Percentiles rank a stretch among this genome's conserved stretches.
These are phyloP conservation scores for Globisporangium cederbergense DNA, from an alignment of 352 stramenopile genomes.

Conservation along the genomic window DNA sequence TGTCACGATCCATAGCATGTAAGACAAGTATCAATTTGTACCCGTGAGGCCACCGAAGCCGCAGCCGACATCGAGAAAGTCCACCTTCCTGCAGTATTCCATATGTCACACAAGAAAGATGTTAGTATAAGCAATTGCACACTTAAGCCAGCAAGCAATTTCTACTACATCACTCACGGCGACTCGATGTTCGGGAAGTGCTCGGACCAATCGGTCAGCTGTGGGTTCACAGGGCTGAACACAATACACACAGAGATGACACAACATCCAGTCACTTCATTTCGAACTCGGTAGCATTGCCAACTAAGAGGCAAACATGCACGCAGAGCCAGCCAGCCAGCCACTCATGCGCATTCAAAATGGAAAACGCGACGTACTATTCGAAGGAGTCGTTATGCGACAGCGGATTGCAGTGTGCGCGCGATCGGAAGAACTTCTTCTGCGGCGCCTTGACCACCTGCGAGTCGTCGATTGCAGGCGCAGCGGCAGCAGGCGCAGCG, in stretches of 20 bases:
- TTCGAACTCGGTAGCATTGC: too few relatives aligned
- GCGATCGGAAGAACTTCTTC: conserved; percentile 97
- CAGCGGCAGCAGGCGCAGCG: neutral
- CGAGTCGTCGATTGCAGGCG: conserved; percentile 22
- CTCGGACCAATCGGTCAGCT: conserved; percentile 91
- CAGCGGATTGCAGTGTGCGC: conserved; percentile 96
- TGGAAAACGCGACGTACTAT: conserved; percentile 61
- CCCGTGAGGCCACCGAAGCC: conserved; percentile 96
- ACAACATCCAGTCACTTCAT: neutral
- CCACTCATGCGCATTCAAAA: neutral
- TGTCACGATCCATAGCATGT: neutral
- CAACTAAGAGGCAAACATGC: too few relatives aligned
- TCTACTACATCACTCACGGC: conserved; percentile 35
- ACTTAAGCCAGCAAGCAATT: neutral
- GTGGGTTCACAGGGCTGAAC: conserved; percentile 71
- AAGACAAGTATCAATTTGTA: conserved; percentile 17
- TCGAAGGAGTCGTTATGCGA: conserved; percentile 96
- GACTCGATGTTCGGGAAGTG: conserved; percentile 90
- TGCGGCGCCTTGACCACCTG: conserved; percentile 61
- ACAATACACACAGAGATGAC: neutral
- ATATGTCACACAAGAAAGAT: neutral
- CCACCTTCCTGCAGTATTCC: conserved; percentile 59
- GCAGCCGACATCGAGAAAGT: conserved; percentile 96
- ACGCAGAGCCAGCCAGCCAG: neutral
- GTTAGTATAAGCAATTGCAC: neutral